Base-by-base conservation (phyloP, 2,329 filamentous ascomycete species). In the Alternaria gansuensis region DNA sequence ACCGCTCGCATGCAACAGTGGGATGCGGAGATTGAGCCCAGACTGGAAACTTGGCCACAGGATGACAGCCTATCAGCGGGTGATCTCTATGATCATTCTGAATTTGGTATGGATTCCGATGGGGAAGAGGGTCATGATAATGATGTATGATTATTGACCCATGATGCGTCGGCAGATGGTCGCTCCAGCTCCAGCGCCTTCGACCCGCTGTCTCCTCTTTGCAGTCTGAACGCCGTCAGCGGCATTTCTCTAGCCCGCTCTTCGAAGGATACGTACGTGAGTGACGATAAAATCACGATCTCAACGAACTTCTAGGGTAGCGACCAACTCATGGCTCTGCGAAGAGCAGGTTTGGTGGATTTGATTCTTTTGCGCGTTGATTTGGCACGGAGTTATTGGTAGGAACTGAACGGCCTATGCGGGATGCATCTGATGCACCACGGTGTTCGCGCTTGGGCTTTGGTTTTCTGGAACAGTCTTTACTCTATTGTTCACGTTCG, bases 51-150 rank as follows among this genome's bases (percentile, higher is more conserved):
- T 14, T 75, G 74, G 66, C 61, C 67, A 21, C 55, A 66, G 21
- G 75, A 76, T 14, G 67, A 71, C n/a, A 66, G 62, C n/a, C 60
- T 72, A 11, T 75, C 74, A 7, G 63, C 69, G 33, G 73, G 62
- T 7, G 75, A 75, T 39, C 55, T 65, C 5, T 75, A 72, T 44
- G 74, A 76, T 36, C 69, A 73, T n/a, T 77, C 74, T 4, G 74
- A 77, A 54, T 77, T 75, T 65, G 74, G 69, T 8, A 76, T 71
- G 70, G 75, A 77, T 63, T 77, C 75, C 46, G 75, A 76, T 56
- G 66, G 71, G 17, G 68, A 65, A 24, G 69, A 75, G 17, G 57
- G 69, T 8, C 62, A 67, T 62, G 70, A 70, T 5, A 59, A 67
- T 39, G 61, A 56, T 52, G 41, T 10, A 37, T 58, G 39, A 59